Evolutionary conservation across 176 grass and related monocot genomes (phyloP).

Genomic region (Chrysopogon serrulatus): DNA sequence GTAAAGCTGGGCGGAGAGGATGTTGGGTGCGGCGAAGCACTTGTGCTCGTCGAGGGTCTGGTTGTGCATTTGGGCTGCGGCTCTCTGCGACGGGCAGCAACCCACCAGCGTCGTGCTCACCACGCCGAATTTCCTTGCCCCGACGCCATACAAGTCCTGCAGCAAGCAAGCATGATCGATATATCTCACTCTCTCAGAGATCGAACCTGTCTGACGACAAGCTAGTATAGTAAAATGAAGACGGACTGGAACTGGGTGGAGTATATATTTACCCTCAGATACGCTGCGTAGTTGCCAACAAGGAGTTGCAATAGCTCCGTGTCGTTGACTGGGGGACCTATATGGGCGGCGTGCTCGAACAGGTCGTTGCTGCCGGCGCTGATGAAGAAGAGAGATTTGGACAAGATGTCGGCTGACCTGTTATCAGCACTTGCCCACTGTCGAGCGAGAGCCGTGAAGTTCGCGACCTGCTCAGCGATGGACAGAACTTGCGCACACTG

Average conservation of each 20-base stretch:
- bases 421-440: neutral
- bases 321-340: neutral
- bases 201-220: neutral
- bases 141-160: slow-evolving; percentile 28
- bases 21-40: slow-evolving; percentile 26
- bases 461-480: slow-evolving; percentile 30
- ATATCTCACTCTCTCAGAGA: neutral
- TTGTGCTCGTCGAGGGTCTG: neutral
- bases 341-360: slow-evolving; percentile 29
- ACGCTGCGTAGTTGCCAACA: slow-evolving; percentile 13
- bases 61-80: too few species aligned
- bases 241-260: neutral
- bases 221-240: neutral
- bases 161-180: neutral
- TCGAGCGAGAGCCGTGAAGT: slow-evolving; percentile 20
- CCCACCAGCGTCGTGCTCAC: slow-evolving; percentile 34
- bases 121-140: slow-evolving; percentile 47
- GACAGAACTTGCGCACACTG: neutral
- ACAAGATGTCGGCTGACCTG: slow-evolving; percentile 21
- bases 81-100: slow-evolving; percentile 38
- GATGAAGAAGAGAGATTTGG: slow-evolving; percentile 52
- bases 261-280: slow-evolving; percentile 28
- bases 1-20: slow-evolving; percentile 17
- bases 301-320: slow-evolving; percentile 18
- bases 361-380: slow-evolving; percentile 63